phyloP scores from a whole-genome alignment of 805 yeast genomes.

The Barnettozyma sucrosica region DNA sequence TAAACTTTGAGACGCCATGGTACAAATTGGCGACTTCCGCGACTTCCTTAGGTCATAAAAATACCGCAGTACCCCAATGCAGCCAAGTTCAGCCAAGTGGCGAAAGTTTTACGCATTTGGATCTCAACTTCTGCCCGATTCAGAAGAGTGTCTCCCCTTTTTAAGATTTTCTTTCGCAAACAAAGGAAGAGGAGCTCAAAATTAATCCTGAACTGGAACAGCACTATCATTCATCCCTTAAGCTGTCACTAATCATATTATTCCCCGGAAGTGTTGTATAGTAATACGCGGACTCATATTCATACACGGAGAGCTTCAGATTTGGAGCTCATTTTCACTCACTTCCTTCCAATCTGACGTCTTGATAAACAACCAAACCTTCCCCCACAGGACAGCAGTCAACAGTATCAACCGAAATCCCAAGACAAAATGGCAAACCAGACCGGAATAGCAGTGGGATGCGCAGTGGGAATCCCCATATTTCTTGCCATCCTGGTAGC shows the following conservation, averaged over 20 bases:
- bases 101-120: not conserved
- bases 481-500: conserved; percentile 33
- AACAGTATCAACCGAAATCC: not conserved
- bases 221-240: not conserved
- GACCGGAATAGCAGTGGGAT: conserved; percentile 40
- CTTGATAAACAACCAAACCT: not conserved
- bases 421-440: conserved; percentile 1
- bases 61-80: not conserved
- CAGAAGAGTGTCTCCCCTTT: not conserved
- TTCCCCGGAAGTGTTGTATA: not conserved
- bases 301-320: not conserved
- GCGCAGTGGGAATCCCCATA: conserved; percentile 49
- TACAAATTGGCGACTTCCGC: not conserved
- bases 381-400: not conserved
- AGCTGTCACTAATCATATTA: not conserved
- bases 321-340: not conserved
- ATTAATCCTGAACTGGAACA: not conserved
- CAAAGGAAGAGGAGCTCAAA: not conserved
- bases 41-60: not conserved
- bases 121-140: conserved; percentile 1
- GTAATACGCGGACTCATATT: not conserved
- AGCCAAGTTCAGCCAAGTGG: not conserved
- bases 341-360: not conserved
- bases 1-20: too few relatives aligned
- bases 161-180: not conserved